Conservation (phyloP, 768 basidiomycete genomes). For the Podaxis mareebaensis region DNA sequence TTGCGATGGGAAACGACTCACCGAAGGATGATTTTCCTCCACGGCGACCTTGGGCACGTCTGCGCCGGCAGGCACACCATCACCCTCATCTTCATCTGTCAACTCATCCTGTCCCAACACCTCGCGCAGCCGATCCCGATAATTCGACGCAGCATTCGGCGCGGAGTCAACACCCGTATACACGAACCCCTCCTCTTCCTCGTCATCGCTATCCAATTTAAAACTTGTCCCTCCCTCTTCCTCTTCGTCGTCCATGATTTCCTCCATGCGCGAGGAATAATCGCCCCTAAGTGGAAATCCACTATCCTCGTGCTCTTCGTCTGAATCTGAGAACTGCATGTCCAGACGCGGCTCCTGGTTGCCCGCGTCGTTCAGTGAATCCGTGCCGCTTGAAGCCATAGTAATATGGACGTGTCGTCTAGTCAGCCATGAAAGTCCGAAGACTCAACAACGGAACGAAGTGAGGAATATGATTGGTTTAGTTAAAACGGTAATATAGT, state of each 20-base stretch:
- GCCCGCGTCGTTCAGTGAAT: not conserved
- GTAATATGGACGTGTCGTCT: not conserved
- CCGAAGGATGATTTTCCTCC: constrained; percentile 31
- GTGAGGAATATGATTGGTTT: not conserved
- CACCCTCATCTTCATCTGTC: constrained; percentile 44
- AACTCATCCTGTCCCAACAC: constrained; percentile 64
- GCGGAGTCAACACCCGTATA: constrained; percentile 70
- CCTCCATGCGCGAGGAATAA: constrained; percentile 71
- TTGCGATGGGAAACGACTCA: constrained; percentile 22
- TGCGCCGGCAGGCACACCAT: constrained; percentile 44
- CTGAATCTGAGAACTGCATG: constrained; percentile 40
- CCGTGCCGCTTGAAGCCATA: constrained; percentile 9
- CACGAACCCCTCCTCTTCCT: constrained; percentile 65
- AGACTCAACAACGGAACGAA: not conserved
- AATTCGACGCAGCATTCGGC: constrained; percentile 46
- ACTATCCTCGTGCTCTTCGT: constrained; percentile 39
- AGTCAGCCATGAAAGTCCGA: constrained; percentile 2
- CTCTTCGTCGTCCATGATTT: constrained; percentile 53
- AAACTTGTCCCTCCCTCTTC: constrained; percentile 29
- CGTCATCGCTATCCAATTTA: constrained; percentile 31
- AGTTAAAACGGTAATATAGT: no score
- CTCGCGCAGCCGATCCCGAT: constrained; percentile 69
- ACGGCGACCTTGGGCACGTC: constrained; percentile 44
- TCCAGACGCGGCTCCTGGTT: constrained; percentile 5
- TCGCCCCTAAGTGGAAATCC: constrained; percentile 47